Base-by-base conservation (phyloP, 2,329 filamentous ascomycete species). In the Moelleriella libera region DNA sequence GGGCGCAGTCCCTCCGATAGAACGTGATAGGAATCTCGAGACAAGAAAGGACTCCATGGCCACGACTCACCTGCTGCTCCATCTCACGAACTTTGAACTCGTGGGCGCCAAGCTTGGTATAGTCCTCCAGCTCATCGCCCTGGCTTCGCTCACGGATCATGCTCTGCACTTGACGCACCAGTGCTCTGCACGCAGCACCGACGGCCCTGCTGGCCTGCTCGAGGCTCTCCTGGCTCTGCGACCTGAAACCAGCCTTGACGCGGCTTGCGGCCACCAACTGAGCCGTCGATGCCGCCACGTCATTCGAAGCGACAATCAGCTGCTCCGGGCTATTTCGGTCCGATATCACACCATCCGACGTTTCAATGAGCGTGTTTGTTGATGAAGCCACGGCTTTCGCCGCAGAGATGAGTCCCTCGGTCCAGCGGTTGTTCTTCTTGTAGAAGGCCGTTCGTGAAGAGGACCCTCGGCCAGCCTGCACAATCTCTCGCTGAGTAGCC, bases 401-500 rank as follows among this genome's bases (percentile, higher is more conserved):
- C 1, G 92, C 92, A 39, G 88, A 95, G 61, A 98, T 96, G 51
- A 98, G 80, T 44, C 92, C 92, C 61, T 98, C 92, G 0, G 92
- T 98, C 92, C 92, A 98, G 46, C 92, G 80, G 69, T 97, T 98
- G 76, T 98, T 96, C 74, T 97, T 97, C 77, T 97, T 97, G 81
- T 98, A 98, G 66, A 98, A 98, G 29, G 89, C 88, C 2, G 89
- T 94, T 49, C 83, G 79, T 43, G 88, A 94, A 46, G 86, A 87
- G 30, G 83, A 85, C 37, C 92, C 92, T 21, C 86, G 83, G 6
- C 92, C 92, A 52, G 94, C 88, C 54, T 88, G 83, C 42, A 98
- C 92, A 60, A 98, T 98, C 68, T 98, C 92, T 63, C 94, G 82
- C 63, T 98, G 92, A 2, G 90, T 94, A 14, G 77, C 81, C 0